Evolutionary conservation across 176 grass and related monocot genomes (phyloP), one percentile per base, ranked within the genome.

Genomic region (Dendrocalamus sinicus): DNA sequence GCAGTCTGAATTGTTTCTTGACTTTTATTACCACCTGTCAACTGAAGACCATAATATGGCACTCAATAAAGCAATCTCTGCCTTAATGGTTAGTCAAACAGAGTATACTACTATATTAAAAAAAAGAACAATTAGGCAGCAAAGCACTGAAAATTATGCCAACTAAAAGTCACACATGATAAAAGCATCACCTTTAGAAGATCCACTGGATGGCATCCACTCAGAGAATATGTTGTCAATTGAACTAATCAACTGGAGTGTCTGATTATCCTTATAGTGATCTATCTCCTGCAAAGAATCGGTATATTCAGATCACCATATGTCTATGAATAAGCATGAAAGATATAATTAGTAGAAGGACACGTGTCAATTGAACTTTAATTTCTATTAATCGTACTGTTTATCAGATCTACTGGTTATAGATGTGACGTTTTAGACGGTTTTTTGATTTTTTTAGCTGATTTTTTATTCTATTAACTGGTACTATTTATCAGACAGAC

Each of bases 111-210:
- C 32, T 35, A 35, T 35, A 35, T 64, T 64, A 12, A 12, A 64
- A n/a, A 7, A 75, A 16, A 66, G 8, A 84, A 30, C 13, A 13
- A 85, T 30, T 24, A 10, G 67, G 24, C 50, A 54, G 43, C 62
- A 77, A 69, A 85, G 35, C 44, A 57, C 47, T 75, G 11, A 57
- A 51, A 66, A 11, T 22, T 57, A 37, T 12, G 47, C 1, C 8
- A 9, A 26, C 32, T 9, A 50, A 13, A 51, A 19, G 5, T 7
- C 70, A 13, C 45, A 20, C 19, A 16, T 9, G 51, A 46, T 22
- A 61, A 48, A 70, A 60, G 51, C 12, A 76, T 51, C 80, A 70
- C 43, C 79, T 70, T 69, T 77, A 9, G 15, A 43, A 76, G 52
- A 83, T 51, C 28, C 17, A 76, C 47, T 59, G 48, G 63, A 82